phyloP scores from a whole-genome alignment of 2,329 filamentous ascomycete genomes.

The Pseudocercospora crystallina region DNA sequence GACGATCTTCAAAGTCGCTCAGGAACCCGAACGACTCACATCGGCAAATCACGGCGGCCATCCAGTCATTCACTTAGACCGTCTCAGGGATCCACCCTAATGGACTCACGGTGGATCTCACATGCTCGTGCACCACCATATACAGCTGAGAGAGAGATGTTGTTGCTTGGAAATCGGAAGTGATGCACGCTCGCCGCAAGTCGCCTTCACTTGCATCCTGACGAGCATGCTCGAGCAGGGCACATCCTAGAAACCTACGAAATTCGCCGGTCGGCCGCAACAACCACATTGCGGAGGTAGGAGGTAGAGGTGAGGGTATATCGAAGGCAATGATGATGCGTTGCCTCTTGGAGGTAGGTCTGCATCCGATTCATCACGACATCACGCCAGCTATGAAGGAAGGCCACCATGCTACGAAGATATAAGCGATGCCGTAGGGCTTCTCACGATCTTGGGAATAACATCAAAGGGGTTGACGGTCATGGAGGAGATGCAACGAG shows the following conservation, averaged over 20 bases:
- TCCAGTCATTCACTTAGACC: too few species aligned
- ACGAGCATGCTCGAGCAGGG: neutral
- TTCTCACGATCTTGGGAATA: neutral
- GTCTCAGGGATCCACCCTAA: too few species aligned
- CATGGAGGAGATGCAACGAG: neutral
- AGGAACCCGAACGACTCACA: neutral
- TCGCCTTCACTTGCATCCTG: neutral
- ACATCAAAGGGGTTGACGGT: neutral
- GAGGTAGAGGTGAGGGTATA: neutral
- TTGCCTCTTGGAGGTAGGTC: too few species aligned
- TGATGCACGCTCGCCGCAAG: neutral
- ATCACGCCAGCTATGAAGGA: neutral
- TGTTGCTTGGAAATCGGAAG: neutral
- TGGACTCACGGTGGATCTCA: neutral
- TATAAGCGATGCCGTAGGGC: neutral
- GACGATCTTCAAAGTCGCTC: constrained; percentile 1
- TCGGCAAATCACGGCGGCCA: constrained; percentile 7
- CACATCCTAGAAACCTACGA: neutral
- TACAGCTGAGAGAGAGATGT: neutral
- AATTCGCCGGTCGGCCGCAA: neutral
- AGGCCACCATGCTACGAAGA: neutral
- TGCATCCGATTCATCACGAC: too few species aligned
- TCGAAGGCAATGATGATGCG: neutral
- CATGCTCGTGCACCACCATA: neutral
- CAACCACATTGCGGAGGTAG: neutral